Conservation (phyloP, 352 stramenopile species). For the Globisporangium nodosum region DNA sequence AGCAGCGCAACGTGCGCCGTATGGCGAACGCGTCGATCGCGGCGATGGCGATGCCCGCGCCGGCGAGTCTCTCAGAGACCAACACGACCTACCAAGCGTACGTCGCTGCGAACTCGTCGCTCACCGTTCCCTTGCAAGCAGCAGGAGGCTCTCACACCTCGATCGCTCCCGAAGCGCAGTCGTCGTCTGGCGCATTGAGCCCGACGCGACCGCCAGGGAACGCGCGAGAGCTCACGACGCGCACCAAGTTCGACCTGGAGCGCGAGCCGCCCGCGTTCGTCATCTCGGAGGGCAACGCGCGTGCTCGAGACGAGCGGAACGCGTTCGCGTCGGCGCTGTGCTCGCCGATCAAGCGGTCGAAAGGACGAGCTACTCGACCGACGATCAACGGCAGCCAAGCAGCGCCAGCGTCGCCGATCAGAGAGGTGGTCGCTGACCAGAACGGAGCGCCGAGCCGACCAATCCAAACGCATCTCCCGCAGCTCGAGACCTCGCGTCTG, state of each 20-base stretch:
- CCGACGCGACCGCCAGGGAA: conserved; percentile 15
- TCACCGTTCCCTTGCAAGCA: conserved; percentile 9
- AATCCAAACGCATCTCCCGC: conserved; percentile 33
- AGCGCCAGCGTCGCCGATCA: conserved; percentile 7
- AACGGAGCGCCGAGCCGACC: conserved; percentile 9
- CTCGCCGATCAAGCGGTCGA: conserved; percentile 28
- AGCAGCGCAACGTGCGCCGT: conserved; percentile 17
- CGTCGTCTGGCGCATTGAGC: neutral
- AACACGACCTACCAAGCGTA: conserved; percentile 35
- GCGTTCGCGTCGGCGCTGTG: conserved; percentile 19
- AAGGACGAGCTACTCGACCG: conserved; percentile 1
- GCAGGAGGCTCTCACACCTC: neutral
- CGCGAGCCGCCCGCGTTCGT: conserved; percentile 24
- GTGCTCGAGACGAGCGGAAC: conserved; percentile 20
- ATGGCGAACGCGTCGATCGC: conserved; percentile 28
- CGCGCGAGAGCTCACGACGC: conserved; percentile 1
- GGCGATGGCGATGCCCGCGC: conserved; percentile 20
- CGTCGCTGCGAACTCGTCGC: conserved; percentile 30
- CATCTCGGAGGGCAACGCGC: conserved; percentile 29
- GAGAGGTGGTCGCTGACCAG: neutral
- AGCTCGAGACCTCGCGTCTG: conserved; percentile 46
- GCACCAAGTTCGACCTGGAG: conserved; percentile 46
- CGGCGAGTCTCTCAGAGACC: conserved; percentile 9
- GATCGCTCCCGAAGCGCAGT: neutral
- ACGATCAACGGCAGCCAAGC: neutral